Percentiles rank a stretch among this genome's conserved stretches.
These are phyloP conservation scores for Cercophora scortea DNA, from an alignment of 495 filamentous ascomycete species.

Conservation along the genomic window DNA sequence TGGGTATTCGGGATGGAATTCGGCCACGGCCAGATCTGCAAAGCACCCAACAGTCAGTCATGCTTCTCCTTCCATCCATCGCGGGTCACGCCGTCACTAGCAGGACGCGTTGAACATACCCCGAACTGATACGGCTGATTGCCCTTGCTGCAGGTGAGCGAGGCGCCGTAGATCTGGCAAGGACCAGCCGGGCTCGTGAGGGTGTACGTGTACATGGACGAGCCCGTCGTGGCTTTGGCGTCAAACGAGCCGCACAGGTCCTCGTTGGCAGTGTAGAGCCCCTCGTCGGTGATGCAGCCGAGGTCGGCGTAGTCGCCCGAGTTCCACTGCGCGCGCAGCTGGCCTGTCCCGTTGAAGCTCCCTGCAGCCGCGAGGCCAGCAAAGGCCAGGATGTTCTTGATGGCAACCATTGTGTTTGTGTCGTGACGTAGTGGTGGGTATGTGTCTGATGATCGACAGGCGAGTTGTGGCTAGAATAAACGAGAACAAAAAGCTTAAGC, in stretches of 20 bases:
- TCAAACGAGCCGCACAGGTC: slow-evolving; percentile 10
- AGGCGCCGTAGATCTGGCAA: slow-evolving; percentile 8
- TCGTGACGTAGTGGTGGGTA: neutral
- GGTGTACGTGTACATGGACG: neutral
- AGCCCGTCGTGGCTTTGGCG: neutral
- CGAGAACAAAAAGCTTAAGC: too few relatives aligned
- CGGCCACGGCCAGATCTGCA: slow-evolving; percentile 14
- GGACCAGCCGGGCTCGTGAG: slow-evolving; percentile 4
- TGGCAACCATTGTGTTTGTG: neutral
- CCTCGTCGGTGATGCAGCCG: slow-evolving; percentile 16
- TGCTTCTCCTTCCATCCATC: neutral
- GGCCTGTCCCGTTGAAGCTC: slow-evolving; percentile 12
- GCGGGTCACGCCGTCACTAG: neutral
- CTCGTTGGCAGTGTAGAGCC: slow-evolving; percentile 16
- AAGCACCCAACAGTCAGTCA: neutral
- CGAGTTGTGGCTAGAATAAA: too few relatives aligned
- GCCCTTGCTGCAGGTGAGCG: slow-evolving; percentile 7
- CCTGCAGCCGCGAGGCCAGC: neutral
- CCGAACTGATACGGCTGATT: slow-evolving; percentile 7
- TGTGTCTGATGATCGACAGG: too few relatives aligned
- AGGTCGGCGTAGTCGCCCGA: slow-evolving; percentile 13
- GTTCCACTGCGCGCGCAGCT: slow-evolving; percentile 13
- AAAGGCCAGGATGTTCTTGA: neutral
- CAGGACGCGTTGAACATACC: slow-evolving; percentile 11
- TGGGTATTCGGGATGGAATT: slow-evolving; percentile 12